Base-by-base conservation (phyloP, 306 rosid species). In the Astragalus membranaceus region DNA sequence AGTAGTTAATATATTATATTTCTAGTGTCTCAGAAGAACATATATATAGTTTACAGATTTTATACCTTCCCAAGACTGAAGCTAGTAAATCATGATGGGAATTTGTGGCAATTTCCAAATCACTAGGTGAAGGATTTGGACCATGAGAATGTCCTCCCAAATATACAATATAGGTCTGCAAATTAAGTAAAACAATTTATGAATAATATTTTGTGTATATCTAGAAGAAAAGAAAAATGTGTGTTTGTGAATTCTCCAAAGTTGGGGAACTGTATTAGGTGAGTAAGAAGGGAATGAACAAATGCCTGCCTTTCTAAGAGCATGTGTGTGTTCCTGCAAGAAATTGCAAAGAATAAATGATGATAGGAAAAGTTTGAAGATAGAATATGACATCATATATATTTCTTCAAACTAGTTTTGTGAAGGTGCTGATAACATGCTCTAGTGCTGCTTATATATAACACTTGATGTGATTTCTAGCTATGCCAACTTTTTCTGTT, bases 71-170 rank as follows among this genome's bases (percentile, higher is more conserved):
- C 15, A 80, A 46, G 75, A 80, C 47, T 14, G 84, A 76, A 60
- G 64, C 72, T 7, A 80, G 77, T 3, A 80, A 51, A 58, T 66
- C 53, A 69, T 80, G 39, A 72, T 80, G 84, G 13, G 81, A 76
- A 72, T 44, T 36, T 23, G 78, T 66, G 56, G 84, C 84, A 49
- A 51, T 33, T 0, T 76, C 64, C 23, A 76, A 44, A 35, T 80
- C 84, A 65, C 9, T 17, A 51, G 58, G 65, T 0, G 81, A 76
- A 33, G 84, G 84, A 36, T 2, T 51, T 71, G 75, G 68, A 23
- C 84, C 84, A 71, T 80, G 81, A 72, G 81, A 66, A 52, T 80
- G 84, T 59, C 74, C 54, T 41, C 84, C 84, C 58, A 80, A n/a
- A 46, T 80, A 80, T 1, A 80, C 84, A 71, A 80, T 76, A 37